Percentiles rank a stretch among this genome's conserved stretches.
These are phyloP conservation scores for Telopea speciosissima DNA, from an alignment of 177 flowering plant genomes.

Conservation along the genomic window DNA sequence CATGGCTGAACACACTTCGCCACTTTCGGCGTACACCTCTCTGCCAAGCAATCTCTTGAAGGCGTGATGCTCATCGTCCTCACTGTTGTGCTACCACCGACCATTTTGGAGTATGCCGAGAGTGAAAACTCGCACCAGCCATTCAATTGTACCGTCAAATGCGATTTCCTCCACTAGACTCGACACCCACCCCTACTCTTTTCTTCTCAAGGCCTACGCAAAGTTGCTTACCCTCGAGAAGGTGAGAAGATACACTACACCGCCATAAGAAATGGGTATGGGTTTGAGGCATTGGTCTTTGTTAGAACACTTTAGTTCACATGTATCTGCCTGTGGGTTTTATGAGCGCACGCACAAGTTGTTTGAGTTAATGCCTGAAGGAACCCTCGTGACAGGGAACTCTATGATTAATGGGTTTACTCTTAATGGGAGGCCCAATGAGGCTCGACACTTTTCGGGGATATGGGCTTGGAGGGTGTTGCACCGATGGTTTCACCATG, in stretches of 20 bases:
- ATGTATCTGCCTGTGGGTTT: constrained; percentile 39
- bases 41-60: no score
- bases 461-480: no score
- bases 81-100: no score
- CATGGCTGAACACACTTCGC: no score
- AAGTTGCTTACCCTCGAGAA: constrained; percentile 26
- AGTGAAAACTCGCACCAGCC: constrained; percentile 40
- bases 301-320: constrained; percentile 44
- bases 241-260: constrained; percentile 41
- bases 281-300: constrained; percentile 43
- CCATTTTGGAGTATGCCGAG: constrained; percentile 39
- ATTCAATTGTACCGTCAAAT: constrained; percentile 29
- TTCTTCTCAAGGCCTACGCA: constrained; percentile 45
- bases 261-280: constrained; percentile 30
- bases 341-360: constrained; percentile 30
- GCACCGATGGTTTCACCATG: no score
- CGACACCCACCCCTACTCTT: constrained; percentile 56
- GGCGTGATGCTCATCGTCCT: no score
- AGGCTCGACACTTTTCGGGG: no score
- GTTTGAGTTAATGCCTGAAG: neutral
- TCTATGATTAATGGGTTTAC: neutral
- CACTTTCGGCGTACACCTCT: no score
- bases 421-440: neutral
- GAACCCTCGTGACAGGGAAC: neutral
- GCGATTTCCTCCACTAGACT: constrained; percentile 23